A percentile compares a stretch with the other conserved stretches of the same genome.
Conservation (phyloP, 768 basidiomycete genomes). For the Coprinellus micaceus region DNA sequence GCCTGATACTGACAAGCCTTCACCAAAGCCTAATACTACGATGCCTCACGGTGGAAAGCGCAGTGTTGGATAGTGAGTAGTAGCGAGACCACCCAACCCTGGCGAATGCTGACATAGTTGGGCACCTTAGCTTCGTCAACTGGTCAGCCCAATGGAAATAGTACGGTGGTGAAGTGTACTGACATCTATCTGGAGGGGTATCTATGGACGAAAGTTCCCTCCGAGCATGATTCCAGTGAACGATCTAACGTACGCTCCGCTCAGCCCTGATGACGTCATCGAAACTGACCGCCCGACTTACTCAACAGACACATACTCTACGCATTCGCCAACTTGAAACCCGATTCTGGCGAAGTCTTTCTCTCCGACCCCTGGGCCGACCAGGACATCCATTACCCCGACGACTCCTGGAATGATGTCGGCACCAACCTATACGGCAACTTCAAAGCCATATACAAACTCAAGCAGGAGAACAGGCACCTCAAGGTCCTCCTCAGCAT, state of each 20-base stretch:
- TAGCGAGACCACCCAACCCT: conserved; percentile 1
- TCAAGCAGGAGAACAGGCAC: conserved; percentile 83
- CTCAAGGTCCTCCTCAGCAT: conserved; percentile 84
- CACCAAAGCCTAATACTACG: conserved; percentile 11
- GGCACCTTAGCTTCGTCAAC: conserved; percentile 60
- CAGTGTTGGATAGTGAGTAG: conserved; percentile 76
- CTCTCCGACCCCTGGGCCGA: conserved; percentile 94
- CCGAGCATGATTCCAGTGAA: conserved; percentile 79
- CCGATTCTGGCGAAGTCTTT: conserved; percentile 81
- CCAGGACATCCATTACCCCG: conserved; percentile 93
- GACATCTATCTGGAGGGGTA: conserved; percentile 57
- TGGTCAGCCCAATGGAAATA: conserved; percentile 42
- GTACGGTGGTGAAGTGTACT: not conserved
- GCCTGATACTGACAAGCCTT: not conserved
- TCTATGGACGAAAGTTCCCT: conserved; percentile 90
- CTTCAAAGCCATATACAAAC: conserved; percentile 86
- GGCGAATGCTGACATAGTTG: not conserved
- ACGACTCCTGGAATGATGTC: conserved; percentile 90
- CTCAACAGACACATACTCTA: conserved; percentile 75
- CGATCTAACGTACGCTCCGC: conserved; percentile 72
- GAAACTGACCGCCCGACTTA: not conserved
- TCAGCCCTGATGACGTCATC: conserved; percentile 4
- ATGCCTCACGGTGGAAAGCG: conserved; percentile 55
- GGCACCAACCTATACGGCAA: conserved; percentile 94
- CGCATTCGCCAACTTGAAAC: conserved; percentile 85